Evolutionary conservation across 768 basidiomycete species (phyloP), one percentile per base, ranked within the genome.

Genomic region (Russula lepida): DNA sequence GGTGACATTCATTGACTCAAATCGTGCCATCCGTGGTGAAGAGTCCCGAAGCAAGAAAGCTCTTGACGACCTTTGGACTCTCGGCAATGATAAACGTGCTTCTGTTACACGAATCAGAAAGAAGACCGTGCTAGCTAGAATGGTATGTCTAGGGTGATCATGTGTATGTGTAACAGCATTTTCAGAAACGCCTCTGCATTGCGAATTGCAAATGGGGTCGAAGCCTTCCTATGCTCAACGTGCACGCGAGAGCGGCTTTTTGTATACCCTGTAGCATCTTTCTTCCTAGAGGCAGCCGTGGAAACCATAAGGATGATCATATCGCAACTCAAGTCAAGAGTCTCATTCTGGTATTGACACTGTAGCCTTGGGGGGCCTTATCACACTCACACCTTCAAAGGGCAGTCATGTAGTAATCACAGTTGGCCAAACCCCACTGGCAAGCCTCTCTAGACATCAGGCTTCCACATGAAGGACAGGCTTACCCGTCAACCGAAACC

Each of bases 401-500:
- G 25, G 25, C 47, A 48, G 25, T 6, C 6, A 19, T 17, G 27
- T 25, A 27, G 15, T 21, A n/a, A 13, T 30, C 27, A 19, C 48
- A 28, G 27, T 49, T 19, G 48, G 48, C 27, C 48, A n/a, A 49
- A 44, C 32, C 30, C 25, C 28, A 59, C 50, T 23, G 43, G 41
- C 41, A 43, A n/a, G 33, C 33, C 33, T 35, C 32, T 32, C 32
- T 9, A 32, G 32, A 15, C 39, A n/a, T 8, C 41, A 43, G n/a
- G 41, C 27, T 28, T 27, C 43, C 7, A 19, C 43, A 46, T n/a
- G 43, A 9, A 28, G 53, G 27, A 13, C 21, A 47, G 35, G 37
- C 60, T 61, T 50, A 49, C 30, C 54, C 35, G 57, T 62, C 44
- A 41, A 25, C 56, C 55, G 61, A 62, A 41, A 39, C 37, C 25